Conservation (phyloP, 2,329 filamentous ascomycete genomes). For the Pseudogymnoascus sp. region DNA sequence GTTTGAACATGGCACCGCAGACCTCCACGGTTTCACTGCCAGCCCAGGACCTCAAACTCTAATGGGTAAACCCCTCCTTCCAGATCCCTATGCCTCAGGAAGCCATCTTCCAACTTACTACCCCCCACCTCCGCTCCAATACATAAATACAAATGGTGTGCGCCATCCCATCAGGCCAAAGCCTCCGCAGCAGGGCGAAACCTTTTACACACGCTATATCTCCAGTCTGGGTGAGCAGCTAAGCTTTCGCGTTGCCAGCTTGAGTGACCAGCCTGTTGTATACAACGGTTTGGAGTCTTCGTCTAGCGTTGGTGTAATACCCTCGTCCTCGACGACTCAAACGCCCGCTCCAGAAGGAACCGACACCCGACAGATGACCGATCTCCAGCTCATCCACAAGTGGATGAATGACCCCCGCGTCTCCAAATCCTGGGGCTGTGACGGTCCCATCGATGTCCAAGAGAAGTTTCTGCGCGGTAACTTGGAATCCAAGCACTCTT, state of each 20-base stretch:
- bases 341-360: slow-evolving; percentile 30
- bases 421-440: slow-evolving; percentile 73
- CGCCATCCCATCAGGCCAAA: slow-evolving; percentile 84
- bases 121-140: slow-evolving; percentile 74
- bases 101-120: slow-evolving; percentile 89
- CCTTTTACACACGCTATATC: slow-evolving; percentile 83
- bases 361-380: slow-evolving; percentile 34
- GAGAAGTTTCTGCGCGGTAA: slow-evolving; percentile 59
- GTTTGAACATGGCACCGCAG: slow-evolving; percentile 17
- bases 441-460: slow-evolving; percentile 45
- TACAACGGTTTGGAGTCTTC: slow-evolving; percentile 49
- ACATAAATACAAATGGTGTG: slow-evolving; percentile 66
- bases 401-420: slow-evolving; percentile 90
- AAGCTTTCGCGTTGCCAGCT: slow-evolving; percentile 76
- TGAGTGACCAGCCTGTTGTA: slow-evolving; percentile 53
- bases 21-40: slow-evolving; percentile 32
- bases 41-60: slow-evolving; percentile 27
- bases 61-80: slow-evolving; percentile 10
- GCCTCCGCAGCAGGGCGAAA: slow-evolving; percentile 80
- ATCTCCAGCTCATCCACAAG: slow-evolving; percentile 63
- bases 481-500: slow-evolving; percentile 64
- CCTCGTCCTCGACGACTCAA: slow-evolving; percentile 39
- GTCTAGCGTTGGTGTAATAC: slow-evolving; percentile 12
- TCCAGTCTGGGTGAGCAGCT: slow-evolving; percentile 77
- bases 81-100: slow-evolving; percentile 68